These are phyloP conservation scores for Penicillium daleae DNA, from an alignment of 495 filamentous ascomycete species.

Conservation along the genomic window DNA sequence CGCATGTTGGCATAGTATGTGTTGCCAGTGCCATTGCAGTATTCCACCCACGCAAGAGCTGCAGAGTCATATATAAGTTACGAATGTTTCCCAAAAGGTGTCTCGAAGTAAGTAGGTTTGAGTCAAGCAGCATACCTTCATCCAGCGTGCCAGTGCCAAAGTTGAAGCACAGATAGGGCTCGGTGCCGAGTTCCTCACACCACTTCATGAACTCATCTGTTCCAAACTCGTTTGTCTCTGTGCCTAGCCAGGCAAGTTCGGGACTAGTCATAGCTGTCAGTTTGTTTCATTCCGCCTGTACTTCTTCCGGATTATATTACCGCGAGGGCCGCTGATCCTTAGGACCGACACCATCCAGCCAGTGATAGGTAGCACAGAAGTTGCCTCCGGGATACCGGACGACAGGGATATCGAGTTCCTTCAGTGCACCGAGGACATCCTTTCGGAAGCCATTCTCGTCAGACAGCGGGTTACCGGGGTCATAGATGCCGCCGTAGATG, in stretches of 20 bases:
- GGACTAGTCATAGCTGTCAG: conserved; percentile 46
- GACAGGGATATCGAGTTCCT: conserved; percentile 72
- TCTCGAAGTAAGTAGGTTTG: not conserved
- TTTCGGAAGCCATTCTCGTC: conserved; percentile 76
- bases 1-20: conserved; percentile 81
- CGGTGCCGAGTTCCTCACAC: conserved; percentile 68
- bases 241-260: conserved; percentile 75
- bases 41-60: conserved; percentile 78
- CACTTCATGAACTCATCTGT: conserved; percentile 85
- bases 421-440: conserved; percentile 71
- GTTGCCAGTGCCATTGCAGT: conserved; percentile 73
- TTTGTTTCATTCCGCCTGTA: not conserved
- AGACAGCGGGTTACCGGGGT: conserved; percentile 68
- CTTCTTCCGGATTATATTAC: conserved; percentile 29
- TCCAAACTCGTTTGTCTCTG: conserved; percentile 76
- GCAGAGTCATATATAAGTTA: not conserved
- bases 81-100: not conserved
- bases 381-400: conserved; percentile 82
- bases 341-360: conserved; percentile 77
- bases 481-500: conserved; percentile 85
- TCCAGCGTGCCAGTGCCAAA: conserved; percentile 75
- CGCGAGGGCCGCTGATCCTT: conserved; percentile 62
- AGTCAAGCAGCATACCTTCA: conserved; percentile 52
- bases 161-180: conserved; percentile 78
- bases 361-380: conserved; percentile 82